Evolutionary conservation across 371 early-diverging fungal species (phyloP).

Genomic region (Gilbertella persicaria): DNA sequence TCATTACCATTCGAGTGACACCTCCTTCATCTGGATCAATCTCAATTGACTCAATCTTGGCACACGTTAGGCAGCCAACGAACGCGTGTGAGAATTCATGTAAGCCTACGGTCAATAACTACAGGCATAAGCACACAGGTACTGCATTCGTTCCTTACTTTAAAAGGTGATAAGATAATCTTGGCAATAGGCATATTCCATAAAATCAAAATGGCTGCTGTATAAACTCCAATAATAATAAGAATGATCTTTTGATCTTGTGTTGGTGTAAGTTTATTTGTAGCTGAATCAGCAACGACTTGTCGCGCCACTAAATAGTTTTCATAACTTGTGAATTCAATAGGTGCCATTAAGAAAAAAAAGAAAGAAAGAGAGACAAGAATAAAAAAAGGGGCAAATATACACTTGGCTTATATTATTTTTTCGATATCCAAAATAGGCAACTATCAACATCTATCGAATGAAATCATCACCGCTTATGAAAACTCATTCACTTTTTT

Average conservation of each 20-base stretch:
- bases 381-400: neutral
- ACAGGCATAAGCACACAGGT: neutral
- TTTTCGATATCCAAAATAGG: no score
- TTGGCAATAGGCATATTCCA: conserved; percentile 90
- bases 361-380: neutral
- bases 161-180: conserved; percentile 88
- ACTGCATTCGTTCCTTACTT: conserved; percentile 41
- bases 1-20: conserved; percentile 73
- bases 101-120: conserved; percentile 79
- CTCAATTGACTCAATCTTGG: conserved; percentile 85
- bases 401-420: no score
- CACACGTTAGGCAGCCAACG: conserved; percentile 85
- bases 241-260: conserved; percentile 69
- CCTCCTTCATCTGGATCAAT: conserved; percentile 96
- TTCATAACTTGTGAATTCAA: conserved; percentile 32
- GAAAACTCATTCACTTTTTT: no score
- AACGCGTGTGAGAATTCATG: conserved; percentile 87
- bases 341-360: conserved; percentile 27
- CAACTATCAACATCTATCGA: no score
- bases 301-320: conserved; percentile 46
- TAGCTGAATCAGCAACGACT: conserved; percentile 34
- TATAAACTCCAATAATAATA: conserved; percentile 71
- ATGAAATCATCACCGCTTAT: no score
- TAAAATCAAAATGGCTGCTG: conserved; percentile 70
- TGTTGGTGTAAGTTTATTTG: conserved; percentile 57